Evolutionary conservation across 805 yeast genomes (phyloP).

Genomic region (Starmerella sp.): DNA sequence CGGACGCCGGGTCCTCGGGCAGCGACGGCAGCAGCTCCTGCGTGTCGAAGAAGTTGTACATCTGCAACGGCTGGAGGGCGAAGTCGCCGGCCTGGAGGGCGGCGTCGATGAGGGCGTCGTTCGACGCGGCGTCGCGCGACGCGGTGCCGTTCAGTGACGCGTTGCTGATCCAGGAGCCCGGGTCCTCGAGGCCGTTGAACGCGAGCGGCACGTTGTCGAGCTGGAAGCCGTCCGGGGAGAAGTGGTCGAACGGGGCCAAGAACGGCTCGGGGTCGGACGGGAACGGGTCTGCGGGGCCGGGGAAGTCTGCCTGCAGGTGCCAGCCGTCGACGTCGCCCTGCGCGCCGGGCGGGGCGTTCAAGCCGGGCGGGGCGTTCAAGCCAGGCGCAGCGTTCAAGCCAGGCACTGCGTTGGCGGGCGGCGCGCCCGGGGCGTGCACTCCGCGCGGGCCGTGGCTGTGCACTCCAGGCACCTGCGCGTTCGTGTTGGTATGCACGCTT

Average conservation of each 20-base stretch:
- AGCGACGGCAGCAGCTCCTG: conserved; percentile 5
- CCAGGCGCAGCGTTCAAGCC: too few species aligned
- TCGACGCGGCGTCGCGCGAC: background rate
- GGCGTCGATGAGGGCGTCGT: background rate
- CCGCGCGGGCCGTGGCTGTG: too few species aligned
- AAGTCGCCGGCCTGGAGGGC: conserved; percentile 5
- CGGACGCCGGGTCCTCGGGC: background rate
- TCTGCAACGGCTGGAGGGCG: conserved; percentile 16
- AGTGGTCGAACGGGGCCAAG: background rate
- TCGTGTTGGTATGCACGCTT: too few species aligned
- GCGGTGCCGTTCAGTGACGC: background rate
- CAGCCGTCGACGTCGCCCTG: too few species aligned
- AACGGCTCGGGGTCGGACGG: background rate
- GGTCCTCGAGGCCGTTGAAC: conserved; percentile 21
- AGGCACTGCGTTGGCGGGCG: too few species aligned
- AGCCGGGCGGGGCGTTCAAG: too few species aligned
- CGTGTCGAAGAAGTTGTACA: conserved; percentile 15
- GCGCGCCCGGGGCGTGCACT: too few species aligned
- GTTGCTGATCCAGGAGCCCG: conserved; percentile 8
- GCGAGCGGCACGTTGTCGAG: conserved; percentile 18
- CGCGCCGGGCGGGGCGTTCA: too few species aligned
- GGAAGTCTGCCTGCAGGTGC: too few species aligned
- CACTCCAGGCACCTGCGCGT: too few species aligned
- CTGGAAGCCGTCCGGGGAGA: conserved; percentile 7
- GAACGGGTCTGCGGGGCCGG: background rate